phyloP scores from a whole-genome alignment of 768 basidiomycete genomes.

The Leucosporidium yakuticum region DNA sequence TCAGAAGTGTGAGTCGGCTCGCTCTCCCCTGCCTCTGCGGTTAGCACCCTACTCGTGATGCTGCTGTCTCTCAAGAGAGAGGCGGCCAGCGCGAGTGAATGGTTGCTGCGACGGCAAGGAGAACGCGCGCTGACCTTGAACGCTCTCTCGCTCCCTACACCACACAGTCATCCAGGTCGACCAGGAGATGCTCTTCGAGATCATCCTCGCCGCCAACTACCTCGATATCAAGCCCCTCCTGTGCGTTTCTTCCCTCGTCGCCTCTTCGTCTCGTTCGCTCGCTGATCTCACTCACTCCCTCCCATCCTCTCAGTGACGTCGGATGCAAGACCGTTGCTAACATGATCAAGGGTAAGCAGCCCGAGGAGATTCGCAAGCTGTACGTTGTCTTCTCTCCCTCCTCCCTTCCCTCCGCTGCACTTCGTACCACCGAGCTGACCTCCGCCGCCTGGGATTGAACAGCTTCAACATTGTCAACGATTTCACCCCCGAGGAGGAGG shows the following conservation, averaged over 20 bases:
- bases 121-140: not conserved
- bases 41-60: not conserved
- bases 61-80: not conserved
- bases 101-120: no score
- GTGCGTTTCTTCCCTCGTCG: constrained; percentile 51
- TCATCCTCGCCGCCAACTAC: constrained; percentile 99
- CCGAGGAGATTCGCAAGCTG: constrained; percentile 96
- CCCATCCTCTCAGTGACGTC: constrained; percentile 60
- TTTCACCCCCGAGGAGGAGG: constrained; percentile 99
- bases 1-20: constrained; percentile 58
- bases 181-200: constrained; percentile 99
- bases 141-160: not conserved
- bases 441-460: not conserved
- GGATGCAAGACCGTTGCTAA: constrained; percentile 99
- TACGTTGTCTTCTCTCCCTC: constrained; percentile 70
- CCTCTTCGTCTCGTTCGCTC: not conserved
- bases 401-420: not conserved
- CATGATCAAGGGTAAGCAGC: constrained; percentile 99
- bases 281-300: not conserved
- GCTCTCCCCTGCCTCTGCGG: constrained; percentile 8
- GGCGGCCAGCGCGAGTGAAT: no score
- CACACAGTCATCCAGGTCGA: constrained; percentile 74
- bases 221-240: constrained; percentile 98
- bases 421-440: constrained; percentile 38
- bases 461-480: constrained; percentile 56